phyloP scores from a whole-genome alignment of 2,329 filamentous ascomycete species.

The Chaetomium strumarium region DNA sequence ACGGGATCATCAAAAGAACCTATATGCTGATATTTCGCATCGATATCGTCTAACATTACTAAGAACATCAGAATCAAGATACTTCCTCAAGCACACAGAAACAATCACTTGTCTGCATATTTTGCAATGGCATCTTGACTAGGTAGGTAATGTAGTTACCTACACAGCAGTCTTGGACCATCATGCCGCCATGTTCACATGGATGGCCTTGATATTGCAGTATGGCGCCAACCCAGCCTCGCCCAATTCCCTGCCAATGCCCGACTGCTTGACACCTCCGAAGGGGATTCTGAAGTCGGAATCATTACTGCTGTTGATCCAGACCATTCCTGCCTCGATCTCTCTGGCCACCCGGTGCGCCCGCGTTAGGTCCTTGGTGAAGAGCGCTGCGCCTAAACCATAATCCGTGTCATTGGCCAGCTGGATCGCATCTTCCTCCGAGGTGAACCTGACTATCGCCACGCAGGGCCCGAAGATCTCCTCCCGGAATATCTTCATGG shows the following conservation, averaged over 20 bases:
- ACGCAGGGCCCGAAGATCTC: conserved; percentile 35
- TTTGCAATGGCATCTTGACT: too few relatives aligned
- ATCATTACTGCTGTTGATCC: conserved; percentile 41
- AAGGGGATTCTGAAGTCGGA: conserved; percentile 49
- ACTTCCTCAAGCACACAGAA: too few relatives aligned
- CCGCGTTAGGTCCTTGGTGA: conserved; percentile 48
- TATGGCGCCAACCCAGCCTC: conserved; percentile 34
- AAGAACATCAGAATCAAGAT: too few relatives aligned
- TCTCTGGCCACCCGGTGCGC: conserved; percentile 43
- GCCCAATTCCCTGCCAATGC: conserved; percentile 34
- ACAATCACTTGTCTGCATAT: too few relatives aligned
- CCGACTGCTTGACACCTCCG: conserved; percentile 35
- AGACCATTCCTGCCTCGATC: conserved; percentile 51
- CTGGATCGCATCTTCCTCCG: conserved; percentile 33
- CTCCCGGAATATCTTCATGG: conserved; percentile 33
- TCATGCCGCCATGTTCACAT: conserved; percentile 32
- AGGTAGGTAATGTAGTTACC: too few relatives aligned
- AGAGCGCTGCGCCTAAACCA: conserved; percentile 52
- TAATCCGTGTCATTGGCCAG: conserved; percentile 45
- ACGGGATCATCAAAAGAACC: too few relatives aligned
- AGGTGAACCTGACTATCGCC: conserved; percentile 30
- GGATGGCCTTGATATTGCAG: conserved; percentile 33
- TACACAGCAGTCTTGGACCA: too few relatives aligned
- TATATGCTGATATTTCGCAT: too few relatives aligned
- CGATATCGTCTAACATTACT: too few relatives aligned